Conservation (phyloP, 2,329 filamentous ascomycete species). For the Pseudopithomyces maydicus region DNA sequence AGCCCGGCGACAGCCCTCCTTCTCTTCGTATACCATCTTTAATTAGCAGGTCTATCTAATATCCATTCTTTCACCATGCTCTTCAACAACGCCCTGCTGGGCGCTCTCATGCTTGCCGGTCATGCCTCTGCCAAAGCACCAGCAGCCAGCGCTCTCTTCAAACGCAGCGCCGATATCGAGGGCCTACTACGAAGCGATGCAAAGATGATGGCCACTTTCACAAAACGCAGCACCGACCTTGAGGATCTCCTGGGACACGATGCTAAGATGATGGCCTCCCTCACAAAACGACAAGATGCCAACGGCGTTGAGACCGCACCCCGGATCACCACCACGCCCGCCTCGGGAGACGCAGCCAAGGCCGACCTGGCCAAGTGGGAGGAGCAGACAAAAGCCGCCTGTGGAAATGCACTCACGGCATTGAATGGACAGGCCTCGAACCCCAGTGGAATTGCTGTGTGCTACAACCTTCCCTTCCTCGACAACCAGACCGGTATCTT, state of each 20-base stretch:
- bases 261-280: slow-evolving; percentile 38
- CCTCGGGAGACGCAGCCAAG: slow-evolving; percentile 40
- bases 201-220: slow-evolving; percentile 39
- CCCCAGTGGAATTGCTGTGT: slow-evolving; percentile 76
- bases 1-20: slow-evolving; percentile 30
- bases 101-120: slow-evolving; percentile 37
- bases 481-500: slow-evolving; percentile 72
- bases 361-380: slow-evolving; percentile 42
- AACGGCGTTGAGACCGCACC: slow-evolving; percentile 33
- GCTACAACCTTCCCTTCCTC: slow-evolving; percentile 79
- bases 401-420: slow-evolving; percentile 59
- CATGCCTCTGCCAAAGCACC: slow-evolving; percentile 35
- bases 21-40: slow-evolving; percentile 29
- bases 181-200: slow-evolving; percentile 39
- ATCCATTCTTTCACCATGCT: slow-evolving; percentile 34
- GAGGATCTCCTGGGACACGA: slow-evolving; percentile 41
- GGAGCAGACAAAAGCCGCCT: slow-evolving; percentile 56
- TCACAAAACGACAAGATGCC: slow-evolving; percentile 43
- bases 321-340: slow-evolving; percentile 37
- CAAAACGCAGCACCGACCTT: slow-evolving; percentile 38
- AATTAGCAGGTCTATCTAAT: slow-evolving; percentile 41
- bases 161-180: slow-evolving; percentile 38
- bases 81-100: slow-evolving; percentile 34
- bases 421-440: slow-evolving; percentile 66
- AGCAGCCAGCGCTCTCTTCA: slow-evolving; percentile 32